Percentiles rank a stretch among this genome's conserved stretches.
Conservation (phyloP, 306 rosid genomes). For the Boehmeria nivea region DNA sequence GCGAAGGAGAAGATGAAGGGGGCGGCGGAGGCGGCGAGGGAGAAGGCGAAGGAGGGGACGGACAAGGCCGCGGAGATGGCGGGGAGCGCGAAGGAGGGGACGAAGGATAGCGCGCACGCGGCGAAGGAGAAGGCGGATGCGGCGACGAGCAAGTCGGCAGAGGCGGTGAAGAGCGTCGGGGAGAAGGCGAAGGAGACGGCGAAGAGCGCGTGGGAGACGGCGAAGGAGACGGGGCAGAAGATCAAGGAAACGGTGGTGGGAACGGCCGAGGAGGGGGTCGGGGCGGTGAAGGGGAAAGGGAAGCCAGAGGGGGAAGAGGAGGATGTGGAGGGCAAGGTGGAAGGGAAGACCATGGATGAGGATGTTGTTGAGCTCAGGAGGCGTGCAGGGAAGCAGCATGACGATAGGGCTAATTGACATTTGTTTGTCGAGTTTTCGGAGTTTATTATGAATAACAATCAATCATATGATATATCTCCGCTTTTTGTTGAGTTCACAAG, state of each 20-base stretch:
- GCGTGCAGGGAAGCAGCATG: slow-evolving; percentile 24
- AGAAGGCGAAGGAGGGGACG: slow-evolving; percentile 15
- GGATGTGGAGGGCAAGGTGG: neutral
- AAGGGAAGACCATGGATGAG: neutral
- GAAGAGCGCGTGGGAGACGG: slow-evolving; percentile 13
- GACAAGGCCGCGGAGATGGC: slow-evolving; percentile 6
- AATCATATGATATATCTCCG: neutral
- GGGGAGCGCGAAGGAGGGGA: slow-evolving; percentile 27
- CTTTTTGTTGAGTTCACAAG: too few relatives aligned
- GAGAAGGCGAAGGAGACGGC: slow-evolving; percentile 6
- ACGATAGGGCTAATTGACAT: slow-evolving; percentile 2
- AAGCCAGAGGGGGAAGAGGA: neutral
- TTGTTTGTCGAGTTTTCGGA: neutral
- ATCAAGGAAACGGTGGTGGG: slow-evolving; percentile 58
- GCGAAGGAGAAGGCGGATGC: slow-evolving; percentile 24
- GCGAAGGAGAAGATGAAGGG: slow-evolving; percentile 21
- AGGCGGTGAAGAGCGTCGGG: slow-evolving; percentile 12
- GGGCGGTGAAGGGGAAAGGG: neutral
- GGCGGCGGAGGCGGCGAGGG: slow-evolving; percentile 4
- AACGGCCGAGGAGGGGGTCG: slow-evolving; percentile 29
- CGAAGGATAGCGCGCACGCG: slow-evolving; percentile 20
- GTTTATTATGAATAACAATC: neutral
- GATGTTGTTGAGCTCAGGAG: slow-evolving; percentile 20
- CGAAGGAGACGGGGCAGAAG: slow-evolving; percentile 44
- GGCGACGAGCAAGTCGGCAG: slow-evolving; percentile 22